Evolutionary conservation across 352 stramenopile species (phyloP), one percentile per base, ranked within the genome.

Genomic region (Globisporangium apiculatum): DNA sequence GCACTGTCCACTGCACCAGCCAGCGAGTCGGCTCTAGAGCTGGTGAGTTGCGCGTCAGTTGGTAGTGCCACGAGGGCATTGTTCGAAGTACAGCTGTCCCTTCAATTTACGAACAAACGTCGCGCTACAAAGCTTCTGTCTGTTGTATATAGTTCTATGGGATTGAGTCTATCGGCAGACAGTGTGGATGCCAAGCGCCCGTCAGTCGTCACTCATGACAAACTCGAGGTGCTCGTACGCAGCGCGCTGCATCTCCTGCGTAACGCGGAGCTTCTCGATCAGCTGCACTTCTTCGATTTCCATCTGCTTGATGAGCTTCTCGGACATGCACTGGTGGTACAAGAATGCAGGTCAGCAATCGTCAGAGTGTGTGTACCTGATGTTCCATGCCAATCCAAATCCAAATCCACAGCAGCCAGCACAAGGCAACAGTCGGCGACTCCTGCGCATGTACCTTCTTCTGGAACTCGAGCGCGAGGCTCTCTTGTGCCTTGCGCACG

Each of bases 191-290:
- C 4, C 8, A 31, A 9, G 14, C 11, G 7, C 15, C 46, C 14
- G 10, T 64, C 38, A 64, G 37, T 64, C 52, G 52, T 84, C 65
- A 41, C 86, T 66, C 64, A 88, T 83, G 48, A 76, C 75, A 51
- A 81, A 77, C 58, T 88, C 76, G 38, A 89, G 70, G 51, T 89
- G 72, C 35, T 87, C 76, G 62, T 82, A 87, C 12, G 78, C 79
- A 4, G 72, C 66, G 31, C 73, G 76, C 62, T 89, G 79, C 51
- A 84, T 60, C 41, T 88, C 79, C 56, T 91, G 78, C 43, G 79
- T 85, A 11, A 86, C 53, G 5, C 75, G 68, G 37, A 91, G 61
- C 18, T 73, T 76, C 36, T 83, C 79, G 45, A 91, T 85, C 52
- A 91, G 57, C 42, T 76, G 64, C 12, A 66, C 59, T 24, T 91